phyloP scores from a whole-genome alignment of 2,329 filamentous ascomycete genomes.

The Penicillium sp. region DNA sequence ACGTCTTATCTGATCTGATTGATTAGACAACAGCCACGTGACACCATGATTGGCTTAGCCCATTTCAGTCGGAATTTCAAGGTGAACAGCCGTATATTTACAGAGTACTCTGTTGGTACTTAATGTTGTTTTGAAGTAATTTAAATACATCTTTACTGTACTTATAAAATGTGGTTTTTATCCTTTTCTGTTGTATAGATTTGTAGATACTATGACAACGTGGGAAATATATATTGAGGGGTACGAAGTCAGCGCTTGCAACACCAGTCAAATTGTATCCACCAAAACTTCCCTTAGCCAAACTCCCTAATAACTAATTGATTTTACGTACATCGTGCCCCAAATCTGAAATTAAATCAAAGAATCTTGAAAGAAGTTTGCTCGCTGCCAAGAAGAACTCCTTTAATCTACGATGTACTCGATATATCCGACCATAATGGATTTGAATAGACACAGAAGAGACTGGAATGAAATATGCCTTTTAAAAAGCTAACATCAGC shows the following conservation, averaged over 20 bases:
- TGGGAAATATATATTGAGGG: not conserved
- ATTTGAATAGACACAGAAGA: not conserved
- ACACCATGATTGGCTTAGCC: not conserved
- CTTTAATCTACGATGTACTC: not conserved
- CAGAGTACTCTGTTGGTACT: no score
- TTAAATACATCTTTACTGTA: no score
- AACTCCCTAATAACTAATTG: not conserved
- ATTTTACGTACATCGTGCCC: no score
- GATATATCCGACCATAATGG: not conserved
- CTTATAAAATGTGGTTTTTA: no score
- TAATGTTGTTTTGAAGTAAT: no score
- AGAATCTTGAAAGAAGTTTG: not conserved
- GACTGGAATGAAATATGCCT: not conserved
- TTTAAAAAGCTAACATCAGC: no score
- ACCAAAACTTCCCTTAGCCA: not conserved
- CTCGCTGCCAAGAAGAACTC: not conserved
- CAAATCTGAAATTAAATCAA: no score
- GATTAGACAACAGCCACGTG: constrained; percentile 14
- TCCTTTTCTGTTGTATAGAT: not conserved
- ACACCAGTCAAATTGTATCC: no score
- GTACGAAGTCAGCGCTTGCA: not conserved
- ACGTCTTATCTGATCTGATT: constrained; percentile 21
- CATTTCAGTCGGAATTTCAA: not conserved
- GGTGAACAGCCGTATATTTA: not conserved
- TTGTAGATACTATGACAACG: not conserved